Conservation (phyloP, 192 early-diverging fungal species). For the Podila epicladia region DNA sequence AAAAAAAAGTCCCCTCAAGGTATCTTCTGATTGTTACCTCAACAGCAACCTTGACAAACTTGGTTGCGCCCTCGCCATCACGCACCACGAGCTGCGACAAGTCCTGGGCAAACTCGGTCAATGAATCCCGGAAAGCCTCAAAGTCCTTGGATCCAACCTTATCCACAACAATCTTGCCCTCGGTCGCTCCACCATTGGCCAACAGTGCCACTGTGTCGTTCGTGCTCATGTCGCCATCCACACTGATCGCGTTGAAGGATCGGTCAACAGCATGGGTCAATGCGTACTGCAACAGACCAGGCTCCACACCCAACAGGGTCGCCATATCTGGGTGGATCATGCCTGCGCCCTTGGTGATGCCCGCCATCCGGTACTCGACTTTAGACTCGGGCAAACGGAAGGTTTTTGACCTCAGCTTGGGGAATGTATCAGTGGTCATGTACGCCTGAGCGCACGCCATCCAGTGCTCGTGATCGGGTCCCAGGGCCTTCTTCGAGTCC, state of each 20-base stretch:
- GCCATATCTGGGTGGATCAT: constrained; percentile 99
- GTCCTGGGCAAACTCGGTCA: constrained; percentile 87
- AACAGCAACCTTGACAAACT: constrained; percentile 93
- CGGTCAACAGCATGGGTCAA: constrained; percentile 85
- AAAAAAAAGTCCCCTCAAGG: constrained; percentile 21
- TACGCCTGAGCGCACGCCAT: constrained; percentile 82
- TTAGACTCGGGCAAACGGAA: constrained; percentile 59
- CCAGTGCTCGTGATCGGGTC: constrained; percentile 76
- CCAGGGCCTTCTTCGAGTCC: constrained; percentile 49
- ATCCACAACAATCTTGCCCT: constrained; percentile 44
- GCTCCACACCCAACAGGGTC: constrained; percentile 80
- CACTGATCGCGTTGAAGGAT: constrained; percentile 94
- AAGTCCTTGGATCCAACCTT: constrained; percentile 65
- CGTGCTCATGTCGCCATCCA: constrained; percentile 97
- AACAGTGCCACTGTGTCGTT: constrained; percentile 94
- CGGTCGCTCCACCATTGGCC: constrained; percentile 80
- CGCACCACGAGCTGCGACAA: constrained; percentile 90
- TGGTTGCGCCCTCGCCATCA: constrained; percentile 98
- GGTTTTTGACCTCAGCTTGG: constrained; percentile 81
- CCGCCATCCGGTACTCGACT: constrained; percentile 81
- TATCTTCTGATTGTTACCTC: constrained; percentile 54
- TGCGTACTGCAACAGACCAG: constrained; percentile 73
- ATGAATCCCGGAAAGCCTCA: constrained; percentile 70
- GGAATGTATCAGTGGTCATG: constrained; percentile 99
- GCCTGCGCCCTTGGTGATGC: constrained; percentile 96